Percentiles rank a stretch among this genome's conserved stretches.
These are phyloP conservation scores for Penicillium taxi DNA, from an alignment of 495 filamentous ascomycete species.

Conservation along the genomic window DNA sequence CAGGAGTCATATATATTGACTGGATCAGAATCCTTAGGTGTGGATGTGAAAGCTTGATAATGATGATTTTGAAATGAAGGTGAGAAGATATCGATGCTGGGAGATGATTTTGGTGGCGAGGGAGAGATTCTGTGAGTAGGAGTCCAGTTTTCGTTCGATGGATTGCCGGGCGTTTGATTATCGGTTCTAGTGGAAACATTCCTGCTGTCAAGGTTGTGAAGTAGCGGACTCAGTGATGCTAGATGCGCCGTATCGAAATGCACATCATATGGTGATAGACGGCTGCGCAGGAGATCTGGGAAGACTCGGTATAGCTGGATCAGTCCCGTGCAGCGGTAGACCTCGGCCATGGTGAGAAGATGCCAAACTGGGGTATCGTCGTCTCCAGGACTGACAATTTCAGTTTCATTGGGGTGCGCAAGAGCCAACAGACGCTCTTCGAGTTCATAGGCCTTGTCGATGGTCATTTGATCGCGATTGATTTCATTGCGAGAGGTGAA, in stretches of 20 bases:
- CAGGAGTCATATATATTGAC: constrained; percentile 32
- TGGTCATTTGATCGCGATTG: constrained; percentile 33
- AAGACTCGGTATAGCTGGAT: constrained; percentile 50
- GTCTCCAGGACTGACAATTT: constrained; percentile 46
- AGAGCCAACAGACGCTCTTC: constrained; percentile 46
- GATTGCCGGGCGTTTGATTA: constrained; percentile 1
- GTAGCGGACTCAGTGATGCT: constrained; percentile 18
- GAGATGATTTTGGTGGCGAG: constrained; percentile 2
- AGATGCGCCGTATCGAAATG: constrained; percentile 4
- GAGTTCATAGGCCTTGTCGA: constrained; percentile 38
- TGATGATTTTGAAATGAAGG: constrained; percentile 1
- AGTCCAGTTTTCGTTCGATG: constrained; percentile 3
- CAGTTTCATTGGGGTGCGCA: constrained; percentile 40
- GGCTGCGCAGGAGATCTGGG: constrained; percentile 40
- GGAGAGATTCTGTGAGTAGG: not conserved
- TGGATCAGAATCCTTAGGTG: not conserved
- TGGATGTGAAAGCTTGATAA: not conserved
- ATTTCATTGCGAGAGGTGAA: constrained; percentile 37
- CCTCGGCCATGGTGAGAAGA: constrained; percentile 49
- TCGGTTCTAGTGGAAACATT: constrained; percentile 17
- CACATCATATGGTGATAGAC: constrained; percentile 24
- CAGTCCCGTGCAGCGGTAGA: constrained; percentile 47
- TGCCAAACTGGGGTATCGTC: constrained; percentile 50
- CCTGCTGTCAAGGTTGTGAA: constrained; percentile 23
- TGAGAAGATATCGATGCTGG: constrained; percentile 5